phyloP scores from a whole-genome alignment of 2,329 filamentous ascomycete genomes.

The Aciculosporium take region DNA sequence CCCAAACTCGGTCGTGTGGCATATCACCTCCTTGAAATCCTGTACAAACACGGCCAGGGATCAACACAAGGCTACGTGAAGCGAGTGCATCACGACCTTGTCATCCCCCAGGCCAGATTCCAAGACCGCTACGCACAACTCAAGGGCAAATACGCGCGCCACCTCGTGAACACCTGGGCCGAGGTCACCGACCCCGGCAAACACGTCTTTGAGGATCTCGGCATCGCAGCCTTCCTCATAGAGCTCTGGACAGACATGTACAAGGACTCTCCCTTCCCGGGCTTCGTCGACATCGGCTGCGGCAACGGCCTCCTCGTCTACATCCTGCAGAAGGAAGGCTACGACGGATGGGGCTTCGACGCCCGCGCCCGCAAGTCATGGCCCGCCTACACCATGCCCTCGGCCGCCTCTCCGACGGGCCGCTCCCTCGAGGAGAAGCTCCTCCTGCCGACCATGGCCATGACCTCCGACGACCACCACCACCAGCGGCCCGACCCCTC shows the following conservation, averaged over 20 bases:
- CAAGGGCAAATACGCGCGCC: slow-evolving; percentile 63
- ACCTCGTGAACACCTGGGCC: slow-evolving; percentile 61
- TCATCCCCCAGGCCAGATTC: slow-evolving; percentile 62
- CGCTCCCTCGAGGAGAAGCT: slow-evolving; percentile 30
- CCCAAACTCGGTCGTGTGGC: slow-evolving; percentile 51
- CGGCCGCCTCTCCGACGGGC: slow-evolving; percentile 14
- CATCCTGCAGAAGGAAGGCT: slow-evolving; percentile 69
- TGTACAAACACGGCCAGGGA: slow-evolving; percentile 62
- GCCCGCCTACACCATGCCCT: slow-evolving; percentile 46
- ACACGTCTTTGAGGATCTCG: slow-evolving; percentile 88
- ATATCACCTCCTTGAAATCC: slow-evolving; percentile 49
- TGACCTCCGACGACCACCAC: slow-evolving; percentile 1
- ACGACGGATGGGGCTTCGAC: slow-evolving; percentile 80
- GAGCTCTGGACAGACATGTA: slow-evolving; percentile 89
- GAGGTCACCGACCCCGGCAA: slow-evolving; percentile 80
- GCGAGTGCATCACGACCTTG: slow-evolving; percentile 66
- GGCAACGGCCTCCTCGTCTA: slow-evolving; percentile 86
- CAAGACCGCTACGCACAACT: slow-evolving; percentile 72
- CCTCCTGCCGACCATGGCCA: slow-evolving; percentile 30
- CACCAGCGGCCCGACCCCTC: slow-evolving; percentile 5
- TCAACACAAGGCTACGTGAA: slow-evolving; percentile 57
- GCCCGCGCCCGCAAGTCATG: slow-evolving; percentile 77
- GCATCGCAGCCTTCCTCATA: slow-evolving; percentile 82
- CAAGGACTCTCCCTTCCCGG: slow-evolving; percentile 45
- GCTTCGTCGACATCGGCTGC: slow-evolving; percentile 92